phyloP scores from a whole-genome alignment of 805 yeast species.

The Vanderwaltozyma verrucispora region DNA sequence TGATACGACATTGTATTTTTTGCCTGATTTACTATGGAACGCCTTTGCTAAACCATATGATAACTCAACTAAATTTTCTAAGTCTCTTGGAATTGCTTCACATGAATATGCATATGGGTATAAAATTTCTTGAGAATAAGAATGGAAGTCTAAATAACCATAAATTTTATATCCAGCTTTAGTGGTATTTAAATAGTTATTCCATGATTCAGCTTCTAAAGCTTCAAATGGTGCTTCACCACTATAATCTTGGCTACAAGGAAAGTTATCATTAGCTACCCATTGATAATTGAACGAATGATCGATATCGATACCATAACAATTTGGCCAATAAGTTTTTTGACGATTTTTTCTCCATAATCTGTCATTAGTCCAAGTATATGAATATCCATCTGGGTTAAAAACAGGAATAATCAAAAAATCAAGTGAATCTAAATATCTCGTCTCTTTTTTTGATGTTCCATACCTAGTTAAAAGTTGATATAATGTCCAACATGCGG shows the following conservation, averaged over 20 bases:
- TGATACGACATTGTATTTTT: constrained; percentile 55
- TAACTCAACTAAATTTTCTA: constrained; percentile 68
- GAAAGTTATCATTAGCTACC: constrained; percentile 45
- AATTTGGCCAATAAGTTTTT: constrained; percentile 50
- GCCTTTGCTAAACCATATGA: constrained; percentile 75
- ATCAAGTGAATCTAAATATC: constrained; percentile 48
- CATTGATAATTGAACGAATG: constrained; percentile 74
- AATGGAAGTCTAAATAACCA: constrained; percentile 76
- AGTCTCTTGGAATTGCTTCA: constrained; percentile 60
- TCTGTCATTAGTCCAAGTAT: constrained; percentile 71
- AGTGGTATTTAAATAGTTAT: constrained; percentile 35
- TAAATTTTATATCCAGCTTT: constrained; percentile 44
- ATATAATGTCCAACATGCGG: constrained; percentile 49
- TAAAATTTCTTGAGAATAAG: constrained; percentile 74
- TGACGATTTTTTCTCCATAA: constrained; percentile 88
- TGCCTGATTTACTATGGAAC: constrained; percentile 53
- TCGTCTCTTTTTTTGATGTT: constrained; percentile 30
- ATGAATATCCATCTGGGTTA: constrained; percentile 87
- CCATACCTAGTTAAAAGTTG: constrained; percentile 41
- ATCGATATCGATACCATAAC: constrained; percentile 80
- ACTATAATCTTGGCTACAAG: constrained; percentile 76
- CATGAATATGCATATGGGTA: constrained; percentile 81
- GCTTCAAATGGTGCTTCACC: constrained; percentile 69
- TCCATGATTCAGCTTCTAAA: constrained; percentile 43
- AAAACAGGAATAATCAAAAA: constrained; percentile 72